Conservation (phyloP, 441 rosid genomes). For the Aleurites moluccanus region DNA sequence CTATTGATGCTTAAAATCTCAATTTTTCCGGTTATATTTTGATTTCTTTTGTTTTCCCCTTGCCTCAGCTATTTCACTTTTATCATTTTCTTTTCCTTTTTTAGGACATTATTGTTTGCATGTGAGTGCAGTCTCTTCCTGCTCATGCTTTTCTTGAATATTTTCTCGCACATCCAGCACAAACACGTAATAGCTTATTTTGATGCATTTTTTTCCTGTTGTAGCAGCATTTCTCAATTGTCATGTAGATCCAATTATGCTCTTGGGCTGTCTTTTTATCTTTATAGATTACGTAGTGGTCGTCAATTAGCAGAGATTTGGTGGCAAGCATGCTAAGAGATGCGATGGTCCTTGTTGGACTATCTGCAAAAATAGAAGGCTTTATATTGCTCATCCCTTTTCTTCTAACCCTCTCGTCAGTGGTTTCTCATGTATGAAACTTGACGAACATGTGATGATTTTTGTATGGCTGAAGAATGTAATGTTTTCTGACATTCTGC, state of each 20-base stretch:
- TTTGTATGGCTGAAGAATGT: slow-evolving; percentile 10
- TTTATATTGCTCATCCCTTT: slow-evolving; percentile 1
- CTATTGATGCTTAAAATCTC: slow-evolving; percentile 2
- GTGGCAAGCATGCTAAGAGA: background rate
- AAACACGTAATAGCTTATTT: background rate
- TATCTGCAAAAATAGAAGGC: slow-evolving; percentile 15
- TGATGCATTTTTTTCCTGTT: background rate
- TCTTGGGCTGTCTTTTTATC: slow-evolving; percentile 10
- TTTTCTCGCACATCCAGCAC: background rate
- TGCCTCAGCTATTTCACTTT: background rate
- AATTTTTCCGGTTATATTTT: background rate
- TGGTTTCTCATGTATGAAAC: slow-evolving; percentile 9
- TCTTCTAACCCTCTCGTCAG: background rate
- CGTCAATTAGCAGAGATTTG: slow-evolving; percentile 13
- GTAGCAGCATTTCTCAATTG: background rate
- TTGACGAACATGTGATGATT: slow-evolving; percentile 7
- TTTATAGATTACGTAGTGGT: slow-evolving; percentile 14
- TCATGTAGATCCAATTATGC: background rate
- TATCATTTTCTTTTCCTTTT: background rate
- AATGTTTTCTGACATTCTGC: background rate
- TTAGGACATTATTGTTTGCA: background rate
- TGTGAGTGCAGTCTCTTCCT: background rate
- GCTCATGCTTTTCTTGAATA: background rate
- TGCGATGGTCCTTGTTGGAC: background rate
- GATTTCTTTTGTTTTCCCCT: background rate